phyloP scores from a whole-genome alignment of 345 rosid species.

The Fremontodendron californicum region DNA sequence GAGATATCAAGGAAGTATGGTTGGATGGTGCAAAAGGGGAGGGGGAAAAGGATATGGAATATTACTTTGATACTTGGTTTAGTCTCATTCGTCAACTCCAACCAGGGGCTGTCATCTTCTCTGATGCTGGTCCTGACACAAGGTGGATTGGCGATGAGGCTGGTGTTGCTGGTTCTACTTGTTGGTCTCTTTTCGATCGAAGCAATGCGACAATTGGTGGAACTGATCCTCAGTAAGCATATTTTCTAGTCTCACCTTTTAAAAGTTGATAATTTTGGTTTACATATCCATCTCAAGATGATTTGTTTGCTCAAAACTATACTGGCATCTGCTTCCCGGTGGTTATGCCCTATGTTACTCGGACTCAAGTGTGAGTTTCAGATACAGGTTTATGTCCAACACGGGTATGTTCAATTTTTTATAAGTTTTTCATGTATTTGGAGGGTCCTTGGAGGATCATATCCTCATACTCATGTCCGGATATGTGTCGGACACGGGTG shows the following conservation, averaged over 20 bases:
- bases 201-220: conserved; percentile 54
- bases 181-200: conserved; percentile 80
- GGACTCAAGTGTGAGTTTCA: too few species aligned
- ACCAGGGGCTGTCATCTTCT: conserved; percentile 67
- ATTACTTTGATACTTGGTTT: conserved; percentile 72
- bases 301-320: not conserved
- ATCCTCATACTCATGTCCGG: too few species aligned
- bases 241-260: not conserved
- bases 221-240: conserved; percentile 53
- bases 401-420: too few species aligned
- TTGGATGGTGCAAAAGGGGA: conserved; percentile 86
- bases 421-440: too few species aligned
- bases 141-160: conserved; percentile 85
- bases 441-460: too few species aligned
- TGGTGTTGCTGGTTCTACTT: conserved; percentile 58
- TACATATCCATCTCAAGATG: not conserved
- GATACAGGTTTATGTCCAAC: too few species aligned
- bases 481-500: too few species aligned
- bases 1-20: conserved; percentile 69
- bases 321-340: not conserved
- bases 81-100: conserved; percentile 72
- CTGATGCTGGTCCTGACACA: conserved; percentile 77
- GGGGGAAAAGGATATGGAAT: conserved; percentile 70
- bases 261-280: not conserved
- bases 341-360: too few species aligned